Evolutionary conservation across 2,329 filamentous ascomycete genomes (phyloP), one percentile per base, ranked within the genome.

Genomic region (Penicillium sp.): DNA sequence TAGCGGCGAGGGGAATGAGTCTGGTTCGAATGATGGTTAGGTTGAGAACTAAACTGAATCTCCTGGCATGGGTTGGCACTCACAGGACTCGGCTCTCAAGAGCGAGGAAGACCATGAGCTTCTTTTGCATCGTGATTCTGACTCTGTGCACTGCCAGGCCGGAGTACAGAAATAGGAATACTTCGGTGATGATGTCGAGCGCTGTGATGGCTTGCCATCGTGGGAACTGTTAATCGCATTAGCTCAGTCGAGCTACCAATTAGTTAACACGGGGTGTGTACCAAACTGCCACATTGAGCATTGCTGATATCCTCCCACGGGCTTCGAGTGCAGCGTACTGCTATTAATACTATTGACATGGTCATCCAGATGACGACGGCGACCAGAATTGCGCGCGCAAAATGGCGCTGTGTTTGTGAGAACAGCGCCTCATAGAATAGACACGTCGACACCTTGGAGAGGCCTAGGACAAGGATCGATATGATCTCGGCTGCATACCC

Each of bases 341-440:
- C 52, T 9, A 59, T 27, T 18, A 61, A 24, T 5, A 55, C 2
- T 5, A 51, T 22, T 2, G 57, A 48, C 7, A 57, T 1, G 1
- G 55, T 16, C 5, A 43, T 57, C 59, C 59, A 61, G 4, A 43
- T 16, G 13, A 56, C 9, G 14, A 50, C 54, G 4, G 14, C 21
- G 5, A 14, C 34, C 16, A 58, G 44, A 6, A 52, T 44, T 1
- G 21, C 16, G 27, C 52, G 52, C 21, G 51, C 52, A 2, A 54
- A 22, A 21, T 36, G 42, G 29, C 42, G 51, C 16, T 53, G 54
- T 1, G 57, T 44, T 6, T 55, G 49, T 2, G 54, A 57, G 49
- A 61, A 61, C 4, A 61, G 52, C 1, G 40, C 43, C 5, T 57
- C 51, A 29, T 61, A 61, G 39, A 61, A 61, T 5, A 61, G n/a